Evolutionary conservation across 805 yeast genomes (phyloP), one percentile per base, ranked within the genome.

Genomic region (Wickerhamomyces bisporus): DNA sequence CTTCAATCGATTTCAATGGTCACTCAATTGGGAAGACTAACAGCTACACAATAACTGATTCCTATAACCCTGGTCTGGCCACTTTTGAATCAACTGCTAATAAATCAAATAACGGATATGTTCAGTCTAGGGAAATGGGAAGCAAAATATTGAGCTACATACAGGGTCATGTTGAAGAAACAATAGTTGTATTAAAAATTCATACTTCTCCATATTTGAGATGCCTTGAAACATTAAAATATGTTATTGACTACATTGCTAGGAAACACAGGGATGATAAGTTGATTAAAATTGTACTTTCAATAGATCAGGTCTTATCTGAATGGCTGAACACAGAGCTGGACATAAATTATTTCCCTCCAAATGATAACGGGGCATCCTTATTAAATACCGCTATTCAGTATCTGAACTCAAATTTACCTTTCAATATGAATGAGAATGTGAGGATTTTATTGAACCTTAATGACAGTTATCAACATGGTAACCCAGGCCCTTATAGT

Each of bases 141-240:
- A 42, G 44, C 8, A 48, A 48, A 26, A 36, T 54, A 3, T 37
- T 49, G 13, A 41, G 41, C 34, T 55, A 55, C 23, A 39, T 55
- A 7, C 33, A 42, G 5, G 33, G 44, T 10, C 52, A 50, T 27
- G 42, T 45, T 5, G 30, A 40, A 5, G 46, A 46, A 20, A 20
- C 35, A 4, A 23, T n/a, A 2, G 43, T 52, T 3, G 43, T 39
- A 6, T 34, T 55, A 12, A 39, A 48, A 16, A 45, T 55, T 35
- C 73, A 68, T 44, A 57, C 66, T 5, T 68, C 73, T 2, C 74
- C 74, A 0, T 69, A 68, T 40, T 58, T 67, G 30, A 44, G 73
- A 42, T 69, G 74, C 44, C 49, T 68, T 6, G 71, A 69, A 45
- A 69, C 73, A 0, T 54, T 53, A 33, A 53, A 49, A 36, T 40